phyloP scores from a whole-genome alignment of 768 basidiomycete species.

The Udeniomyces megalosporus region DNA sequence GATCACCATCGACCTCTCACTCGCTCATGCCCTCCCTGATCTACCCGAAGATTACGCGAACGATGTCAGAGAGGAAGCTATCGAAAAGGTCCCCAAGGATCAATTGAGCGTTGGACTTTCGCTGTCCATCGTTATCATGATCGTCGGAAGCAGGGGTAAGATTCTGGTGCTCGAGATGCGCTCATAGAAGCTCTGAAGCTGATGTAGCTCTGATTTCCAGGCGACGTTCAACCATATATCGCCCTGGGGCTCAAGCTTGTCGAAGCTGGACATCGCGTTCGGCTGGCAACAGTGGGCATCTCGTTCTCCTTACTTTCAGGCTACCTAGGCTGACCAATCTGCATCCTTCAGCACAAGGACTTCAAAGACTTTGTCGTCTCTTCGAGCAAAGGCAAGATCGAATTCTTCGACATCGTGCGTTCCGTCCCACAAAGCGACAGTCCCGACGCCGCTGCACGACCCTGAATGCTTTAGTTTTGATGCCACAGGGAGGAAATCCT shows the following conservation, averaged over 20 bases:
- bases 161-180: conserved; percentile 13
- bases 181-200: not conserved
- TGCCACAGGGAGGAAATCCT: conserved; percentile 42
- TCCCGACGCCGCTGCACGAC: no score
- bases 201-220: conserved; percentile 24
- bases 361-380: conserved; percentile 42
- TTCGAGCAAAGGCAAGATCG: conserved; percentile 32
- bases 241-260: conserved; percentile 40
- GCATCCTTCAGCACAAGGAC: conserved; percentile 34
- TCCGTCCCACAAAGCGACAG: no score
- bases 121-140: conserved; percentile 49
- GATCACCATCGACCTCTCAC: conserved; percentile 21
- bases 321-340: no score
- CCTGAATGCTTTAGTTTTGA: no score
- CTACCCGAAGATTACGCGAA: conserved; percentile 33
- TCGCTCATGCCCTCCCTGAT: conserved; percentile 39
- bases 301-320: not conserved
- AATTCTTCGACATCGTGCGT: conserved; percentile 46
- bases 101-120: not conserved
- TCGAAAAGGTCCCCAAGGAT: conserved; percentile 25
- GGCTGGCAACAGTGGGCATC: conserved; percentile 36
- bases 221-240: conserved; percentile 52
- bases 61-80: conserved; percentile 37
- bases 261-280: conserved; percentile 42
- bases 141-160: conserved; percentile 47